These are phyloP conservation scores for Phialemoniopsis sp. DNA, from an alignment of 2,329 filamentous ascomycete species.

Conservation along the genomic window DNA sequence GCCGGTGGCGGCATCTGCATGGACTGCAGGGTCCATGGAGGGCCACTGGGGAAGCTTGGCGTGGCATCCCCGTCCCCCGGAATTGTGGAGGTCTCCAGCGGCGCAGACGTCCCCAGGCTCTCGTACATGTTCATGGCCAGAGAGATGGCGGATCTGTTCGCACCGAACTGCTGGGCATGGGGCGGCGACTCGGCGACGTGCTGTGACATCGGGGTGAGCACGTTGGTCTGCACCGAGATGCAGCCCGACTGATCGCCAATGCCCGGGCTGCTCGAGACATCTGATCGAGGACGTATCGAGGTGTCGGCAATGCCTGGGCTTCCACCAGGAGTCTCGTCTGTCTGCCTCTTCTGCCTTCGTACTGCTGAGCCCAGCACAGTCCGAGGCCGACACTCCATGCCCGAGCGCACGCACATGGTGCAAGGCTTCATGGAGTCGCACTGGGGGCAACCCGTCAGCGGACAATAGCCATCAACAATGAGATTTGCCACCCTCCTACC, in stretches of 20 bases:
- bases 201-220: not conserved
- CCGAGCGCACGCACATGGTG: conserved; percentile 7
- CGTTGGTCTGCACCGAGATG: not conserved
- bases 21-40: conserved; percentile 4
- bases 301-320: too few species aligned
- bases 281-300: not conserved
- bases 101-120: conserved; percentile 3
- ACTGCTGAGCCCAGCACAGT: not conserved
- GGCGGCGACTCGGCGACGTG: not conserved
- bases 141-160: conserved; percentile 7
- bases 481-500: conserved; percentile 1
- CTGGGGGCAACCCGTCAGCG: not conserved
- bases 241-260: not conserved
- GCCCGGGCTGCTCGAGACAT: conserved; percentile 1
- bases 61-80: conserved; percentile 2
- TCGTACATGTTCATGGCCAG: conserved; percentile 7
- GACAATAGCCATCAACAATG: too few species aligned
- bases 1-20: conserved; percentile 2
- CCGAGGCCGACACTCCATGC: conserved; percentile 5
- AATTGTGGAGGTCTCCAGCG: conserved; percentile 1
- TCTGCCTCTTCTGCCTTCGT: conserved; percentile 2
- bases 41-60: not conserved
- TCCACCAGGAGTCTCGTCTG: not conserved
- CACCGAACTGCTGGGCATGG: conserved; percentile 5
- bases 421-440: conserved; percentile 7